phyloP scores from a whole-genome alignment of 2,329 filamentous ascomycete species.

The Leptographium procerum region DNA sequence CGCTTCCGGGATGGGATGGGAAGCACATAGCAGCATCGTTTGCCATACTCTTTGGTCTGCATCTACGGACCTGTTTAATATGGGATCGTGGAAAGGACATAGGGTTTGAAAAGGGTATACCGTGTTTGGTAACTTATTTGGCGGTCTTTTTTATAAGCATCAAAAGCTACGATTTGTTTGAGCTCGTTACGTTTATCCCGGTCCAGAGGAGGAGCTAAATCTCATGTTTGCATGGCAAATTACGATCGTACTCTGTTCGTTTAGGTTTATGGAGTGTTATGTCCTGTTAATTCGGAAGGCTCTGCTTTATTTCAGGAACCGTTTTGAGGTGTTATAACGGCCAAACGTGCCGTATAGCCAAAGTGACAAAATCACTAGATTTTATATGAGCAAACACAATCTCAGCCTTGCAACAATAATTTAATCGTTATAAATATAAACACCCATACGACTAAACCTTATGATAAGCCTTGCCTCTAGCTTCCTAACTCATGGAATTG shows the following conservation, averaged over 20 bases:
- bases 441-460: too few relatives aligned
- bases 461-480: too few relatives aligned
- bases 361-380: too few relatives aligned
- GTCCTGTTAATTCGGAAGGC: too few relatives aligned
- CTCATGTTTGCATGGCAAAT: not conserved
- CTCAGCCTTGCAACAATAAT: too few relatives aligned
- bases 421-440: too few relatives aligned
- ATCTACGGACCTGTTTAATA: not conserved
- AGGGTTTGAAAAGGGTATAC: not conserved
- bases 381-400: too few relatives aligned
- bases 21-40: not conserved
- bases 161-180: not conserved
- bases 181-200: not conserved
- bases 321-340: too few relatives aligned
- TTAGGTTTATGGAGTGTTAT: not conserved
- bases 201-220: not conserved
- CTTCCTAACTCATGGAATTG: too few relatives aligned
- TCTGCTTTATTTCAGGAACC: too few relatives aligned
- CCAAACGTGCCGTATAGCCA: too few relatives aligned
- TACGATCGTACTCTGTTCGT: not conserved
- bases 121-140: not conserved
- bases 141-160: not conserved
- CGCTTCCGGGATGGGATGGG: not conserved
- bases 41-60: not conserved
- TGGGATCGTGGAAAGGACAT: not conserved